Base-by-base conservation (phyloP, 176 grass and related monocot genomes). In the Eremochloa ophiuroides region DNA sequence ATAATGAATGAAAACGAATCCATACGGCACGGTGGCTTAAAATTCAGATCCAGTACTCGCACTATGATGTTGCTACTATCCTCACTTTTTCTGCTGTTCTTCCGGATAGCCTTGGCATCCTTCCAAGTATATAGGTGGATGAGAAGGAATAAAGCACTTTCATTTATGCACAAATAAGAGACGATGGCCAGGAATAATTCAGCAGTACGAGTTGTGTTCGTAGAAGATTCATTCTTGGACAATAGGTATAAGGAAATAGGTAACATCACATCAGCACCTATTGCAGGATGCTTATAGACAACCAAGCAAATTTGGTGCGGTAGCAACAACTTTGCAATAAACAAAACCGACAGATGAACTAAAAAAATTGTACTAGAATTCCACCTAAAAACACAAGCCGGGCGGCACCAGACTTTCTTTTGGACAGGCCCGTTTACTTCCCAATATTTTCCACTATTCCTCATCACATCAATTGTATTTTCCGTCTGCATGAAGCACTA, bases 241-340 rank as follows among this genome's bases (percentile, higher is more conserved):
- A 50, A 79, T 5, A 74, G 29, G 22, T 56, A 50, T 46, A 56
- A 35, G 29, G 6, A 56, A 43, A 23, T 31, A 84, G 29, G 22
- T 39, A 80, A 85, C 56, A 81, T 70, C 82, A 84, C 25, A 40
- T 80, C 31, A 22, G 51, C 23, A 43, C 11, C 41, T 80, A 63
- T 64, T 70, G 22, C 22, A 70, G 55, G 71, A 76, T 80, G 71
- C 37, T 80, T 51, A 60, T 13, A 66, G 61, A 23, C 23, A 46
- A 62, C 30, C 59, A 78, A 82, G 30, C 74, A 83, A 84, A 73
- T n/a, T n/a, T 16, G 37, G 74, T 55, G 50, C 1, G n/a, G 50
- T 55, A 55, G 50, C 61, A 69, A 60, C 7, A 82, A 74, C 42
- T 38, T 27, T 78, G 28, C 28, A 84, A 20, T 11, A 47, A 84